Conservation (phyloP, 176 grass and related monocot genomes). For the Lolium multiflorum region DNA sequence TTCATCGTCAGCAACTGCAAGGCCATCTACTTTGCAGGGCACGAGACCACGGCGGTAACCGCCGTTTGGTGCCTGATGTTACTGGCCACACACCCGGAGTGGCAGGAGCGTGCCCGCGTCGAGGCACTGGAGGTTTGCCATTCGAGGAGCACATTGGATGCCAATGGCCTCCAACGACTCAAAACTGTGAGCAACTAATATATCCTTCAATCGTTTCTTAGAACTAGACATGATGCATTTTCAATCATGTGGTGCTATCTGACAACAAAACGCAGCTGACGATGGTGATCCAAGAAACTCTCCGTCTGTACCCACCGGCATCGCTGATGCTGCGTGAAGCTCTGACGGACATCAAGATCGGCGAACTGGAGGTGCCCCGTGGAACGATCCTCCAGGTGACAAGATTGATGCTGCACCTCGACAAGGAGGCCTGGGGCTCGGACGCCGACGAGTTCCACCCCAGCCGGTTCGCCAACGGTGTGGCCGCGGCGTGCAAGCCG, state of each 20-base stretch:
- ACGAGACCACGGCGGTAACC: background rate
- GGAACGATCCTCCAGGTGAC: slow-evolving; percentile 31
- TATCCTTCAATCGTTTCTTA: too few relatives aligned
- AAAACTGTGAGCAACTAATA: background rate
- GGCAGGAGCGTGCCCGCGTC: background rate
- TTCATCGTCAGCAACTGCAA: slow-evolving; percentile 30
- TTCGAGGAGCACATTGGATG: background rate
- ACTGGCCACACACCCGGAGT: slow-evolving; percentile 3
- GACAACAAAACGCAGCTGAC: background rate
- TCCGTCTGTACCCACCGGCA: slow-evolving; percentile 21
- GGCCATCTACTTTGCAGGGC: slow-evolving; percentile 18
- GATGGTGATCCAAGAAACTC: slow-evolving; percentile 32
- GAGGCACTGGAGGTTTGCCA: slow-evolving; percentile 8
- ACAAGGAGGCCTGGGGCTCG: slow-evolving; percentile 12
- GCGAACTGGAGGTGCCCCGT: background rate
- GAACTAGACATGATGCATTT: background rate
- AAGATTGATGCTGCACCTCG: slow-evolving; percentile 26
- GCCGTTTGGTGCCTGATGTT: slow-evolving; percentile 25
- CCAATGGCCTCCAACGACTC: background rate
- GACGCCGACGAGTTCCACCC: slow-evolving; percentile 8
- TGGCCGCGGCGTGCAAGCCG: slow-evolving; percentile 16
- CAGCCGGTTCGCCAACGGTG: slow-evolving; percentile 2
- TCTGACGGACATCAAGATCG: slow-evolving; percentile 20
- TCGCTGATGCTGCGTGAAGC: slow-evolving; percentile 24
- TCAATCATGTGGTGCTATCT: background rate